Evolutionary conservation across 192 early-diverging fungal genomes (phyloP), one percentile per base, ranked within the genome.

Genomic region (Anaeromyces robustus): DNA sequence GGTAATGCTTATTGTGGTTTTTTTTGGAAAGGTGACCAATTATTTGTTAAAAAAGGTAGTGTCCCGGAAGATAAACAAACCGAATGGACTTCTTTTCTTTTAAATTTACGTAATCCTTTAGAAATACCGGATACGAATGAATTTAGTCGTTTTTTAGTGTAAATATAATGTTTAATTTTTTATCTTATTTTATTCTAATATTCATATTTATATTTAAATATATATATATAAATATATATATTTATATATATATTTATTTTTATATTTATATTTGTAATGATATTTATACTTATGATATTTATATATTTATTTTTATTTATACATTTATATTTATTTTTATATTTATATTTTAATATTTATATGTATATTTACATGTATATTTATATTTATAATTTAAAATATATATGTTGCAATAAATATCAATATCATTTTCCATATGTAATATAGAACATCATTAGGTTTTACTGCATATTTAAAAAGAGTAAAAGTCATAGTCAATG

Each of bases 21-120:
- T 85, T 93, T 94, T 83, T 97, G 94, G 91, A 91, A 89, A 78
- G 93, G 92, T 3, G 95, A 97, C 85, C 93, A 94, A 84, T 86
- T 97, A 29, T 95, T 92, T 82, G 93, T 94, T 0, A 95, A 95
- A 81, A 86, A 90, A 32, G 93, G 86, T 14, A 80, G 81, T 26
- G 78, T 92, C 16, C 85, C 88, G 29, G 78, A 86, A 22, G 82
- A 85, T 12, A 86, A 88, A 31, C 87, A 89, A 16, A 84, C 85
- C 6, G 77, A 81, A 18, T 91, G 91, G 90, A 96, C 96, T 0
- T 88, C 91, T 0, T 95, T 96, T 82, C 86, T 92, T 30, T 86
- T 97, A 84, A 88, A 90, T 78, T 80, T 94, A 77, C 90, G 96
- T 39, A 94, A 96, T 30, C 92, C 93, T 26, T 87, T 90, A 30